A percentile compares a stretch with the other conserved stretches of the same genome.
Evolutionary conservation across 495 filamentous ascomycete genomes (phyloP).

Genomic region (Talaromyces nanjingensis): DNA sequence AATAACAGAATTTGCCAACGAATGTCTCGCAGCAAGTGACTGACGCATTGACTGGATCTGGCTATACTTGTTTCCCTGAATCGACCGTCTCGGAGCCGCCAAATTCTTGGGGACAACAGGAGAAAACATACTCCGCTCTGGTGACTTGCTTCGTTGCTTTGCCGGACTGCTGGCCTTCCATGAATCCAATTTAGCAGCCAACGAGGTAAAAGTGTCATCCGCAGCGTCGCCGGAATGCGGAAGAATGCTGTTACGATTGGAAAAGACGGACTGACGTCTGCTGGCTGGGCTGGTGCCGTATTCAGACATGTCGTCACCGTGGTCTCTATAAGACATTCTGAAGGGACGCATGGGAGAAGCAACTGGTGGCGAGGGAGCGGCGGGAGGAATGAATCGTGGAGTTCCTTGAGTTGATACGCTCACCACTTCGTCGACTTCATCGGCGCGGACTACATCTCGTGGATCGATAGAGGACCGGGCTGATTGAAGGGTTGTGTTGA

Average conservation of each 20-base stretch:
- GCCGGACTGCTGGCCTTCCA: constrained; percentile 51
- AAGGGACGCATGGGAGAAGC: constrained; percentile 4
- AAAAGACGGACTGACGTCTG: constrained; percentile 20
- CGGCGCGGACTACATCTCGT: not conserved
- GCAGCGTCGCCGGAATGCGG: constrained; percentile 4
- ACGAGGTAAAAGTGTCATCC: constrained; percentile 50
- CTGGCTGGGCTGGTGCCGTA: constrained; percentile 34
- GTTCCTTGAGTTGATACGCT: not conserved
- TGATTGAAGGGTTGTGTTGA: not conserved
- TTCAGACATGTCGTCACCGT: constrained; percentile 40
- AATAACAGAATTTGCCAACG: constrained; percentile 14
- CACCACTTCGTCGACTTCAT: constrained; percentile 13
- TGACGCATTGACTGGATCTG: constrained; percentile 9
- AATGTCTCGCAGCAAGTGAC: constrained; percentile 9
- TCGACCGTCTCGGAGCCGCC: constrained; percentile 8
- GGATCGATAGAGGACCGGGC: constrained; percentile 1
- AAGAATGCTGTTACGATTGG: constrained; percentile 13
- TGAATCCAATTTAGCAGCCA: constrained; percentile 50
- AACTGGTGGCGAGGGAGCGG: constrained; percentile 14
- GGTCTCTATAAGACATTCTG: constrained; percentile 11
- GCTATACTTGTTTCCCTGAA: not conserved
- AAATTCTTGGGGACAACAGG: constrained; percentile 13
- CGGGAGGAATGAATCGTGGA: constrained; percentile 11
- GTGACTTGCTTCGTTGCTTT: constrained; percentile 30
- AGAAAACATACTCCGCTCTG: constrained; percentile 39